A percentile compares a stretch with the other conserved stretches of the same genome.
Conservation (phyloP, 2,329 filamentous ascomycete genomes). For the Neodidymelliopsis sp. region DNA sequence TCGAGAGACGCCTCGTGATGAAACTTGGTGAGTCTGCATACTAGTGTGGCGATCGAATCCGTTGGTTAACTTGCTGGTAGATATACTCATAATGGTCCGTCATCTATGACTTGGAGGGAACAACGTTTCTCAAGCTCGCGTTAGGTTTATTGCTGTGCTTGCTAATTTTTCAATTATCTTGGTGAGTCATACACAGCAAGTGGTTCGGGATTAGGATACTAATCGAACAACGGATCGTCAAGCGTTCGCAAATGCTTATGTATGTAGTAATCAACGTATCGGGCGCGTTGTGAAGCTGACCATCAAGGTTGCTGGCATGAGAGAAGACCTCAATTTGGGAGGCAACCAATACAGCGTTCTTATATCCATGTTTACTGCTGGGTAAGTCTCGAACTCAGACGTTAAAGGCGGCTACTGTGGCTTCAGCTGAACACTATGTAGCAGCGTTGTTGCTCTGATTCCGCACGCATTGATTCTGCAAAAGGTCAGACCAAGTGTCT, state of each 20-base stretch:
- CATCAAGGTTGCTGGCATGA: conserved; percentile 30
- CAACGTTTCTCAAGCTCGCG: neutral
- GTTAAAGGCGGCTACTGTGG: too few relatives aligned
- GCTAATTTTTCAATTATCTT: conserved; percentile 41
- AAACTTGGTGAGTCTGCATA: conserved; percentile 6
- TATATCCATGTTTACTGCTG: conserved; percentile 32
- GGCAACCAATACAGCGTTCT: conserved; percentile 35
- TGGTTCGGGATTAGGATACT: neutral
- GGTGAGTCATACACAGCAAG: conserved; percentile 15
- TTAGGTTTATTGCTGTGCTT: conserved; percentile 32
- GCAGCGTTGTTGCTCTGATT: conserved; percentile 32
- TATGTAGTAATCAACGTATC: too few relatives aligned
- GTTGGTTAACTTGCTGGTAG: conserved; percentile 16
- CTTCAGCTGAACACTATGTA: conserved; percentile 1
- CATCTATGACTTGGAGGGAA: too few relatives aligned
- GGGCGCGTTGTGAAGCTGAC: too few relatives aligned
- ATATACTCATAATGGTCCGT: neutral
- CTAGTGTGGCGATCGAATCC: neutral
- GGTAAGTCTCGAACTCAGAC: conserved; percentile 21
- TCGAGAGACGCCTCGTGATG: conserved; percentile 7
- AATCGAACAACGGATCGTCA: conserved; percentile 27
- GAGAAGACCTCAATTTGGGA: conserved; percentile 32
- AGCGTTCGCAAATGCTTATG: conserved; percentile 36
- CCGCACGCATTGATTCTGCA: conserved; percentile 34
- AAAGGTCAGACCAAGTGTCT: conserved; percentile 32